Conservation (phyloP, 495 filamentous ascomycete genomes). For the Annulohypoxylon stygium region DNA sequence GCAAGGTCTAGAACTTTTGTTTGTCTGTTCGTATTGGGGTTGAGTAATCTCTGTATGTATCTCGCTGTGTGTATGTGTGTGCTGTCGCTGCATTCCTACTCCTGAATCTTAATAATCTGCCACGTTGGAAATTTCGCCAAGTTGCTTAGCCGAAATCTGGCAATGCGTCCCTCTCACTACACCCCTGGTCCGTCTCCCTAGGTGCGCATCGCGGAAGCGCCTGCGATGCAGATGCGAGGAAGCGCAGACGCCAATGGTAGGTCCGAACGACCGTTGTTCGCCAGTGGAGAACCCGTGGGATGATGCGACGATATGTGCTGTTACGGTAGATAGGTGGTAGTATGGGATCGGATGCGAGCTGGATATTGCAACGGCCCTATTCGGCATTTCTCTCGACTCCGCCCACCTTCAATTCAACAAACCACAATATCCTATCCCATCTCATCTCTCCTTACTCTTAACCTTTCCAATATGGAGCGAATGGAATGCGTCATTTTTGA, state of each 20-base stretch:
- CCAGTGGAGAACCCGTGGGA: slow-evolving; percentile 4
- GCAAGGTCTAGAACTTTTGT: neutral
- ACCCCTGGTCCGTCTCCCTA: neutral
- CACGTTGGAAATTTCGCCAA: neutral
- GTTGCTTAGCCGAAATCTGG: neutral
- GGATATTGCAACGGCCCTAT: neutral
- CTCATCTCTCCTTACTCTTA: neutral
- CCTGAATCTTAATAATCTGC: too few relatives aligned
- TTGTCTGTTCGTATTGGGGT: too few relatives aligned
- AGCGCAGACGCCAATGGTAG: neutral
- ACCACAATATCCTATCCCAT: neutral
- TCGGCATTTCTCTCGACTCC: slow-evolving; percentile 5
- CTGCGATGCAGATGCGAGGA: neutral
- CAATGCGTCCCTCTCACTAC: neutral
- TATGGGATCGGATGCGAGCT: slow-evolving; percentile 7
- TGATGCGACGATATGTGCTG: slow-evolving; percentile 4
- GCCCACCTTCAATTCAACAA: neutral
- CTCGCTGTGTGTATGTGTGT: too few relatives aligned
- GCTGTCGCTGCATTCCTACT: too few relatives aligned
- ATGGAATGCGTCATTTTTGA: slow-evolving; percentile 19
- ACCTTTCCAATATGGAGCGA: slow-evolving; percentile 7
- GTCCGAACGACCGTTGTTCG: neutral
- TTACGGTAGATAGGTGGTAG: neutral
- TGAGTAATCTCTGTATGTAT: too few relatives aligned
- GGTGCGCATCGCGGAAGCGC: neutral